A percentile compares a stretch with the other conserved stretches of the same genome.
These are phyloP conservation scores for Ustilago nuda DNA, from an alignment of 1,284 basidiomycete species.

Conservation along the genomic window DNA sequence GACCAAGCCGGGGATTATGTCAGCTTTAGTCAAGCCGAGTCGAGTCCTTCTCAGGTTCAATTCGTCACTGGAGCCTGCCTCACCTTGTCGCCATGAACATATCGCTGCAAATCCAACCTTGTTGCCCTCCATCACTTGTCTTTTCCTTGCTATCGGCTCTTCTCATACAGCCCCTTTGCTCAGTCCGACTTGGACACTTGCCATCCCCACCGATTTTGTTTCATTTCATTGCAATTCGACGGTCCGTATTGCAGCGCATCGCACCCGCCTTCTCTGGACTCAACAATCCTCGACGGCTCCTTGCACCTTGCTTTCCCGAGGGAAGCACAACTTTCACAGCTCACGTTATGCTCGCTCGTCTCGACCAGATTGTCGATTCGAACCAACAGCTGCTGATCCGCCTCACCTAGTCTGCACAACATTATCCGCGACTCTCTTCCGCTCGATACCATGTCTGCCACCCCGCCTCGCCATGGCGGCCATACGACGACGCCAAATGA, in stretches of 20 bases:
- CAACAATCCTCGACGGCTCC: not conserved
- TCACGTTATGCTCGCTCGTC: constrained; percentile 5
- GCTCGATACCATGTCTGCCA: constrained; percentile 26
- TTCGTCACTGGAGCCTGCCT: not conserved
- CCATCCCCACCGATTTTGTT: not conserved
- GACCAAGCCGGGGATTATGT: too few species aligned
- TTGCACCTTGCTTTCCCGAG: not conserved
- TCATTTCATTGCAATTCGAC: not conserved
- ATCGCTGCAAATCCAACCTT: not conserved
- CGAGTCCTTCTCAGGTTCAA: too few species aligned
- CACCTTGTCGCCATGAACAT: not conserved
- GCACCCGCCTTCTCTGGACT: not conserved
- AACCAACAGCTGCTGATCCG: not conserved
- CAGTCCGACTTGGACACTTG: not conserved
- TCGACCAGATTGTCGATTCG: not conserved
- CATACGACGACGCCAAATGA: constrained; percentile 9
- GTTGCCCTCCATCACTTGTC: not conserved
- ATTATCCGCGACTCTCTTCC: not conserved
- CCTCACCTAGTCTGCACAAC: not conserved
- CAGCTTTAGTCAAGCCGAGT: too few species aligned
- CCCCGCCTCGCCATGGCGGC: constrained; percentile 19
- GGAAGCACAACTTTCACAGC: not conserved
- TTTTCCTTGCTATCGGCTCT: not conserved
- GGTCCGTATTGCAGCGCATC: not conserved
- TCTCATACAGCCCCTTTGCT: not conserved